Evolutionary conservation across 202 grass and related monocot species (phyloP), one percentile per base, ranked within the genome.

Genomic region (Eragrostis tef): DNA sequence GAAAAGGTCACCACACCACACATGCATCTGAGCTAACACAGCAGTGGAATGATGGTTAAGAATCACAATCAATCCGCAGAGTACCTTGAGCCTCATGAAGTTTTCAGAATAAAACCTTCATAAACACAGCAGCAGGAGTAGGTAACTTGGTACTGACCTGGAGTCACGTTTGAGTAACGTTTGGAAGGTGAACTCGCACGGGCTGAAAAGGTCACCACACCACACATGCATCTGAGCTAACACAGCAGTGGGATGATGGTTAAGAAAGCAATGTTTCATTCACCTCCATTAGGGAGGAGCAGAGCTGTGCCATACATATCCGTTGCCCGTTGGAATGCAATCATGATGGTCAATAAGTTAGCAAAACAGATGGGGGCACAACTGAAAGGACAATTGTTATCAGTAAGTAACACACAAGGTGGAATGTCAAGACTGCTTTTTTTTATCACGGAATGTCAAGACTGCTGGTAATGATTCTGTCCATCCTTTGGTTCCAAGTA

Each of bases 151-250:
- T 78, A 86, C 87, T 82, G 79, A 82, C 73, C 31, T 86, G 73
- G 83, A 86, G 83, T 89, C 73, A 78, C 83, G 83, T 83, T 83
- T 71, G 60, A 86, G 88, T 78, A 70, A 89, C 79, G 74, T 79
- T 78, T 57, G 31, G 83, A 86, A 56, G 83, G 73, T 74, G 79
- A 74, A 69, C 64, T 7, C 59, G 57, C 65, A 57, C 86, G 47
- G 49, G 27, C 67, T 73, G 83, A 78, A 43, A 89, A 59, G 42
- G 67, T 73, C 87, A 82, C 54, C 58, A 51, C 72, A 82, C 41
- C 87, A 89, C 73, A 72, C 78, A 77, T 50, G 42, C 16, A 5
- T 48, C 26, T 36, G 9, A 60, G 48, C 47, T 72, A 53, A 89
- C 42, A 41, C 43, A 49, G 48, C 73, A 20, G 51, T 12, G 68